phyloP scores from a whole-genome alignment of 495 filamentous ascomycete species.

The Lophiostoma macrostomum region DNA sequence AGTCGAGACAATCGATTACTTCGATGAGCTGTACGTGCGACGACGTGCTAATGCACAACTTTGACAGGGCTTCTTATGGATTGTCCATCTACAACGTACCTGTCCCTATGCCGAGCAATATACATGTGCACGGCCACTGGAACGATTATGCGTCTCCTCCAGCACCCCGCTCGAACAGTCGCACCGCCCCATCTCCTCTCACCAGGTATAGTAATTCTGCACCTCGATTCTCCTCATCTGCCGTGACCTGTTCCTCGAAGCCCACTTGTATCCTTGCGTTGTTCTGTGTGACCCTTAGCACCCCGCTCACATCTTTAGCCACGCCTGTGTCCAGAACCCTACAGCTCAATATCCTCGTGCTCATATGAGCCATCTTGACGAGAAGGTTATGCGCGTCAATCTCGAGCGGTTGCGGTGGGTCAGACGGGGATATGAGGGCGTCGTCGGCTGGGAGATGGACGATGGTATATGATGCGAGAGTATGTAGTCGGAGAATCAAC shows the following conservation, averaged over 20 bases:
- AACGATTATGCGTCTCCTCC: too few species aligned
- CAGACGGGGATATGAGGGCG: constrained; percentile 50
- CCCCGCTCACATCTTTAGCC: constrained; percentile 87
- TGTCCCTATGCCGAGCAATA: not conserved
- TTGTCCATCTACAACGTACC: not conserved
- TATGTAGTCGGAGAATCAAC: constrained; percentile 18
- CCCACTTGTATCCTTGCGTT: constrained; percentile 26
- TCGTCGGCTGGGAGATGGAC: constrained; percentile 59
- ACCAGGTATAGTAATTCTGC: constrained; percentile 81
- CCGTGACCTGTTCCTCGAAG: constrained; percentile 38
- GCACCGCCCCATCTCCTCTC: constrained; percentile 48
- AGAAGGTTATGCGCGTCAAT: constrained; percentile 66
- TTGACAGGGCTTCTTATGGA: too few species aligned
- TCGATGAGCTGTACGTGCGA: too few species aligned
- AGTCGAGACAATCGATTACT: too few species aligned
- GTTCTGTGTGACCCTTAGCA: constrained; percentile 65
- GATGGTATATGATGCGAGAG: constrained; percentile 59
- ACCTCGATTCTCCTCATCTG: constrained; percentile 36
- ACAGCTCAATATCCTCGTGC: constrained; percentile 64
- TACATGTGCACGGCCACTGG: too few species aligned
- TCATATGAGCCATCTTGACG: constrained; percentile 69
- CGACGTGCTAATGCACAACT: too few species aligned
- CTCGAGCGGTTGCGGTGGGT: constrained; percentile 55
- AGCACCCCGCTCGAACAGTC: constrained; percentile 73
- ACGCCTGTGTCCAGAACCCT: constrained; percentile 76